Conservation (phyloP, 768 basidiomycete species). For the Dioszegia aurantiaca region DNA sequence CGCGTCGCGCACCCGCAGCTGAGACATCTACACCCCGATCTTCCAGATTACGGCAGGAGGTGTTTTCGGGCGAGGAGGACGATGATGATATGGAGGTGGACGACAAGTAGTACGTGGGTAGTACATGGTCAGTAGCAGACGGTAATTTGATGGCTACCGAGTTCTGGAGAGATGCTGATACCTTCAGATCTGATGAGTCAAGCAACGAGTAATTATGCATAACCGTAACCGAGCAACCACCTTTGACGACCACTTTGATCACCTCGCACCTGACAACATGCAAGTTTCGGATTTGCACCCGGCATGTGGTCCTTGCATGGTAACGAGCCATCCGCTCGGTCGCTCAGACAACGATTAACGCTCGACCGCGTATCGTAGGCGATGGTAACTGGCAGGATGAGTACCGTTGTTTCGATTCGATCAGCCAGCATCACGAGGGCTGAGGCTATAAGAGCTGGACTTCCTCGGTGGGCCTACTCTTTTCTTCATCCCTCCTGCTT, state of each 20-base stretch:
- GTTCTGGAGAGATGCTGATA: too few species aligned
- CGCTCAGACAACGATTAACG: background rate
- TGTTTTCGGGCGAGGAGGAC: slow-evolving; percentile 28
- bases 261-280: too few species aligned
- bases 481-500: background rate
- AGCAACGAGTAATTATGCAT: too few species aligned
- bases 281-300: too few species aligned
- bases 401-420: too few species aligned
- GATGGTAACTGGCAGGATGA: background rate
- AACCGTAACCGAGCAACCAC: too few species aligned
- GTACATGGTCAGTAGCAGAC: too few species aligned
- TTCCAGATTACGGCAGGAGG: slow-evolving; percentile 36
- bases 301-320: too few species aligned
- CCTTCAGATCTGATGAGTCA: too few species aligned
- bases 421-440: too few species aligned
- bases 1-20: slow-evolving; percentile 12
- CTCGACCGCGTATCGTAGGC: background rate
- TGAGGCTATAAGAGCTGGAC: slow-evolving; percentile 2
- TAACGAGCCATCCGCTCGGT: too few species aligned
- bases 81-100: slow-evolving; percentile 20
- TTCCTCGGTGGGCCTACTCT: background rate
- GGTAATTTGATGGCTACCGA: too few species aligned
- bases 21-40: slow-evolving; percentile 33
- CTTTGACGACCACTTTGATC: background rate
- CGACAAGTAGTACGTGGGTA: slow-evolving; percentile 14